phyloP scores from a whole-genome alignment of 768 basidiomycete species.

The Hydnum rufescens region DNA sequence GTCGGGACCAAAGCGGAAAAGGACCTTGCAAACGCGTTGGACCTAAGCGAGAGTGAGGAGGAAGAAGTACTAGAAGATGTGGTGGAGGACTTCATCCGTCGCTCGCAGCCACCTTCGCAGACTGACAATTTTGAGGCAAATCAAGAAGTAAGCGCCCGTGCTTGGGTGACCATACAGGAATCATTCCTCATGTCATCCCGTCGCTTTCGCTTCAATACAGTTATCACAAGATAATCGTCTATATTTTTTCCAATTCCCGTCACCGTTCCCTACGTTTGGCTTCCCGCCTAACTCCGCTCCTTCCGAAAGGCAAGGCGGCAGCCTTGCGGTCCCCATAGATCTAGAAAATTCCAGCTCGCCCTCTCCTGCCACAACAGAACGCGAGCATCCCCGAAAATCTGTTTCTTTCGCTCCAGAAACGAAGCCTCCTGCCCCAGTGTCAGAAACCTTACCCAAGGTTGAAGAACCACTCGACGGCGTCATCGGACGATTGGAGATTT shows the following conservation, averaged over 20 bases:
- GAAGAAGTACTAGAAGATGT: conserved; percentile 66
- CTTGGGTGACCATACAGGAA: too few species aligned
- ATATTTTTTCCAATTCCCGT: conserved; percentile 82
- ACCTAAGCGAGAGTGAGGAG: conserved; percentile 57
- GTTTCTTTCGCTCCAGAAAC: conserved; percentile 8
- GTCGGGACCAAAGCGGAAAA: neutral
- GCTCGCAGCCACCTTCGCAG: neutral
- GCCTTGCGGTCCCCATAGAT: too few species aligned
- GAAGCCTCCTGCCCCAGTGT: conserved; percentile 10
- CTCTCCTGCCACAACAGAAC: too few species aligned
- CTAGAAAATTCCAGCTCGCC: too few species aligned
- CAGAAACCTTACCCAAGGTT: conserved; percentile 14
- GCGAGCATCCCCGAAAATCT: conserved; percentile 12
- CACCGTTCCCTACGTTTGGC: conserved; percentile 59
- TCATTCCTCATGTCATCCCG: neutral
- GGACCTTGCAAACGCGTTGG: conserved; percentile 37
- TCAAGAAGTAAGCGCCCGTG: too few species aligned
- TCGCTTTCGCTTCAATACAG: neutral
- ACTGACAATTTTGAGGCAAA: neutral
- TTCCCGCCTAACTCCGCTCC: conserved; percentile 19
- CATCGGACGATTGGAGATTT: conserved; percentile 70
- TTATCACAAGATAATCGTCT: conserved; percentile 25
- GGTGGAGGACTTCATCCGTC: conserved; percentile 37
- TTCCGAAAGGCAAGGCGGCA: too few species aligned
- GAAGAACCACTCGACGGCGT: conserved; percentile 41